phyloP scores from a whole-genome alignment of 371 early-diverging fungal genomes.

The Haplosporangium sp. region DNA sequence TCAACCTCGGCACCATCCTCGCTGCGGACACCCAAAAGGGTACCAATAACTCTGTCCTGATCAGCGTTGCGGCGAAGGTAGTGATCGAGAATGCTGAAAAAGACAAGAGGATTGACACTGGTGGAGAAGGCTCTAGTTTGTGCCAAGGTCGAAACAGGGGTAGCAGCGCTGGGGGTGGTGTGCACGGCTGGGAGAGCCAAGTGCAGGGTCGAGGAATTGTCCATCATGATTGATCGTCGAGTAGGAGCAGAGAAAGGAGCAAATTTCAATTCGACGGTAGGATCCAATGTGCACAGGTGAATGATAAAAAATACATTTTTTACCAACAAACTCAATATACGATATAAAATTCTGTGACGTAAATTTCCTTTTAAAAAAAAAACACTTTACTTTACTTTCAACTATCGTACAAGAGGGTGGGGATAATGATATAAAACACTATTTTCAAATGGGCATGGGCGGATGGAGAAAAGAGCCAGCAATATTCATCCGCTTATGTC shows the following conservation, averaged over 20 bases:
- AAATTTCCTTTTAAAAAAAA: not conserved
- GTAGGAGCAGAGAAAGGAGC: conserved; percentile 10
- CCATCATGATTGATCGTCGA: conserved; percentile 44
- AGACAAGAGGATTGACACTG: conserved; percentile 86
- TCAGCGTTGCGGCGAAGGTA: conserved; percentile 87
- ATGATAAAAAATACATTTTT: not conserved
- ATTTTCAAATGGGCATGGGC: not conserved
- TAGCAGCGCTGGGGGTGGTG: conserved; percentile 48
- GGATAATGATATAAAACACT: conserved; percentile 7
- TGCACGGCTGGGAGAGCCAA: conserved; percentile 56
- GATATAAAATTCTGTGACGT: conserved; percentile 2
- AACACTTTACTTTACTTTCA: not conserved
- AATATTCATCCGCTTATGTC: conserved; percentile 8
- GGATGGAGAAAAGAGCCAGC: not conserved
- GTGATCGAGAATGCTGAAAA: conserved; percentile 93
- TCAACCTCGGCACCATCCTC: conserved; percentile 90
- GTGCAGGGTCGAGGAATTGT: conserved; percentile 55
- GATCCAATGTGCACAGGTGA: conserved; percentile 10
- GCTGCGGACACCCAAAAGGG: conserved; percentile 85
- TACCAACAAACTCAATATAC: not conserved
- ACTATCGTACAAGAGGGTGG: conserved; percentile 23
- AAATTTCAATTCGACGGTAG: conserved; percentile 16
- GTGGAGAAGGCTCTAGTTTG: conserved; percentile 71
- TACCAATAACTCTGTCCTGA: conserved; percentile 90
- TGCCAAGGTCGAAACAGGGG: conserved; percentile 48